Conservation (phyloP, 192 early-diverging fungal species). For the Chytriomyces sp. region DNA sequence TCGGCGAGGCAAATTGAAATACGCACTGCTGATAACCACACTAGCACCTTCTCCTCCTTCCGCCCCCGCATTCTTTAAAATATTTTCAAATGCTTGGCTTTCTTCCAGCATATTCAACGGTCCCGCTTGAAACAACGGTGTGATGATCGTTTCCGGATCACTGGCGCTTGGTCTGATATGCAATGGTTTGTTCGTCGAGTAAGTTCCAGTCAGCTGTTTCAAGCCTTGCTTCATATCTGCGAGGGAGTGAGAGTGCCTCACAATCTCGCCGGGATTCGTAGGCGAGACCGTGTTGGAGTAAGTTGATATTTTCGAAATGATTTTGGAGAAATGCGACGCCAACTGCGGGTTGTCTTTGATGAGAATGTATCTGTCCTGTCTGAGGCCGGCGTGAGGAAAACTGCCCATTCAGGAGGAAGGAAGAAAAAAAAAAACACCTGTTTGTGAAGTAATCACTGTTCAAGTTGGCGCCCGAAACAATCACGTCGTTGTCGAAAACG, state of each 20-base stretch:
- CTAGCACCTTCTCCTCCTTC: not conserved
- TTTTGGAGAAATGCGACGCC: constrained; percentile 71
- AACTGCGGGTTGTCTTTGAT: constrained; percentile 63
- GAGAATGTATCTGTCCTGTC: constrained; percentile 90
- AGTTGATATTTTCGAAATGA: constrained; percentile 65
- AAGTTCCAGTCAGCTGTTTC: constrained; percentile 1
- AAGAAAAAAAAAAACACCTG: constrained; percentile 45
- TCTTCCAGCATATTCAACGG: constrained; percentile 84
- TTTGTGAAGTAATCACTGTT: constrained; percentile 93
- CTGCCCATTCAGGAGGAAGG: not conserved
- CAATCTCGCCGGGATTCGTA: not conserved
- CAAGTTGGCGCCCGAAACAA: constrained; percentile 90
- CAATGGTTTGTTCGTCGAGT: not conserved
- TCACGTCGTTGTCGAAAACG: constrained; percentile 82
- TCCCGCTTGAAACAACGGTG: constrained; percentile 88
- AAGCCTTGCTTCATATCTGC: constrained; percentile 5
- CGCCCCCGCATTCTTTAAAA: constrained; percentile 73
- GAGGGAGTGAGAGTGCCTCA: not conserved
- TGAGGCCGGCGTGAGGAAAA: not conserved
- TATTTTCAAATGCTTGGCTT: constrained; percentile 61
- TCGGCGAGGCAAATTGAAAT: constrained; percentile 86
- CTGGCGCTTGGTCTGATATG: not conserved
- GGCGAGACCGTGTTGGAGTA: constrained; percentile 48
- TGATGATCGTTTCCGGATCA: constrained; percentile 46
- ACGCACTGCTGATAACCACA: constrained; percentile 79